Evolutionary conservation across 148 eudicot species (phyloP).

Genomic region (Salicornia ramosissima): DNA sequence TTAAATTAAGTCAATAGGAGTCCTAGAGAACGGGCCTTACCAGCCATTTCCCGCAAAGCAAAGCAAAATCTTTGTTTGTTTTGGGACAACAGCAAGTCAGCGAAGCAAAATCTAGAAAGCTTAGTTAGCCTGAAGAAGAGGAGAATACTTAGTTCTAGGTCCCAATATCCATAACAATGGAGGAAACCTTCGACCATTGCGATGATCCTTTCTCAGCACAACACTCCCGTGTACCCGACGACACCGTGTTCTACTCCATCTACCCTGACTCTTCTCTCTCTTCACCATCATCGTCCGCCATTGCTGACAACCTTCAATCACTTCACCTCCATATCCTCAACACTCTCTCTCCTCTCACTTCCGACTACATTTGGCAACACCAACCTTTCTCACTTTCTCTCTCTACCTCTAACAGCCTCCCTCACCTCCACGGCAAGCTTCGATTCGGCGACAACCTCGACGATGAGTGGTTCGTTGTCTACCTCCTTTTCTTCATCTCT

Average conservation of each 20-base stretch:
- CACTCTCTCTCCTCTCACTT: conserved; percentile 47
- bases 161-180: too few species aligned
- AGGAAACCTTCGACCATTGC: conserved; percentile 8
- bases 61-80: too few species aligned
- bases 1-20: too few species aligned
- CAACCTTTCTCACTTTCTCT: conserved; percentile 56
- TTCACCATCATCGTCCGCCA: conserved; percentile 18
- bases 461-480: conserved; percentile 94
- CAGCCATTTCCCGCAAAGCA: too few species aligned
- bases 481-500: conserved; percentile 53
- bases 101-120: too few species aligned
- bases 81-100: too few species aligned
- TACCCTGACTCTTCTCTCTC: conserved; percentile 52
- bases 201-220: conserved; percentile 43
- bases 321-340: conserved; percentile 72
- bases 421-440: conserved; percentile 75
- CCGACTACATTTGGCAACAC: conserved; percentile 76
- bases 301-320: conserved; percentile 38
- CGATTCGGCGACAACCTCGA: conserved; percentile 77
- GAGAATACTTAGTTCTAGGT: too few species aligned
- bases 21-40: too few species aligned
- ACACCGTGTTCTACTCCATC: conserved; percentile 75
- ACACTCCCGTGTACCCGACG: conserved; percentile 44
- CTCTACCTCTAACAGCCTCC: conserved; percentile 26
- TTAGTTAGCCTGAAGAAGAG: too few species aligned